These are phyloP conservation scores for Trichoderma virens DNA, from an alignment of 495 filamentous ascomycete species.

Conservation along the genomic window DNA sequence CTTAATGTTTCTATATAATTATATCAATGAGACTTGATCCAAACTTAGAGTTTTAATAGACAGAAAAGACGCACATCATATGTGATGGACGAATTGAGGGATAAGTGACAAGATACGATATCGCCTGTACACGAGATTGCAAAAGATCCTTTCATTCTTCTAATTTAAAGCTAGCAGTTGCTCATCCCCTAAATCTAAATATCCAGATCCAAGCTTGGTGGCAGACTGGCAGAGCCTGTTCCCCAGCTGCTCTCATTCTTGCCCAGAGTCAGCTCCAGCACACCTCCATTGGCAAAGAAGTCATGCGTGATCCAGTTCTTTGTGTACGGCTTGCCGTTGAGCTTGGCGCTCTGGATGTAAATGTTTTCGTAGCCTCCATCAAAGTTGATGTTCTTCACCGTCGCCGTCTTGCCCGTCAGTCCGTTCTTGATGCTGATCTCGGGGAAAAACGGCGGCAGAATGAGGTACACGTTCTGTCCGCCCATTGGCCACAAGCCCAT, in stretches of 20 bases:
- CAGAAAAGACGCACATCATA: neutral
- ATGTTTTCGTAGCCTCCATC: conserved; percentile 54
- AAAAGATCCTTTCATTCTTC: neutral
- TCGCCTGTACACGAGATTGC: neutral
- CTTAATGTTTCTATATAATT: neutral
- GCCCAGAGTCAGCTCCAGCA: conserved; percentile 54
- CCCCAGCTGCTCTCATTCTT: conserved; percentile 51
- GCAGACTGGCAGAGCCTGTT: conserved; percentile 48
- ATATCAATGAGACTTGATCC: neutral
- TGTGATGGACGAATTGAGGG: too few species aligned
- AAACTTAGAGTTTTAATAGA: neutral
- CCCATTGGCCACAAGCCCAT: conserved; percentile 59
- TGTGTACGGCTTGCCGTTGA: conserved; percentile 52
- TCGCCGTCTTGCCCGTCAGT: conserved; percentile 55
- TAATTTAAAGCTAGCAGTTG: neutral
- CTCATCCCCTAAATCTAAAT: neutral
- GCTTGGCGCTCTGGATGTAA: conserved; percentile 56
- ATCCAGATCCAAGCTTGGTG: conserved; percentile 37
- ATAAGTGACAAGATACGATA: too few species aligned
- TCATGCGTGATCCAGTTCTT: conserved; percentile 61
- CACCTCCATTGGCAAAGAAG: conserved; percentile 58
- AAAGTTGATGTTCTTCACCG: conserved; percentile 51
- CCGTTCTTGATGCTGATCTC: conserved; percentile 50
- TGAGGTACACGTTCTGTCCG: conserved; percentile 62
- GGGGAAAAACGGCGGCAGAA: conserved; percentile 55